Evolutionary conservation across 108 stramenopile genomes (phyloP), one percentile per base, ranked within the genome.

Genomic region (Epithemia pelagica): DNA sequence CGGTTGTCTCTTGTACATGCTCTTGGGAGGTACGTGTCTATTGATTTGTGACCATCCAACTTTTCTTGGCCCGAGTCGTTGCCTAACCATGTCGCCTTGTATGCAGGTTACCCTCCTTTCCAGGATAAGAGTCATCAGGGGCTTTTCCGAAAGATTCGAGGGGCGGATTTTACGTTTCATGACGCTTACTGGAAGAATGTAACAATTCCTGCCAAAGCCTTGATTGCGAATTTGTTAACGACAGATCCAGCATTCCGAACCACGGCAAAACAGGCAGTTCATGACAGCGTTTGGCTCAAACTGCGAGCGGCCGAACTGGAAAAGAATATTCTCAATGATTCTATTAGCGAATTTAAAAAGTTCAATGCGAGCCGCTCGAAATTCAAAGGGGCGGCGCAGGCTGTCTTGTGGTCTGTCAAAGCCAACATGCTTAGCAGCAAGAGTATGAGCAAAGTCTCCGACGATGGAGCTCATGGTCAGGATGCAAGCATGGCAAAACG

Each of bases 1-100:
- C 30, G 97, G 98, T 22, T 90, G 94, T 56, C 91, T 97, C 37
- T 55, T 90, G 21, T 96, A 91, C 77, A 88, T 94, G 71, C 68
- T 98, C 28, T 73, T 98, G 2, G 92, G 89, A 52, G 92, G 37
- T 46, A 46, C 37, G 37, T 46, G 5, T 46, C 15, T n/a, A n/a
- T n/a, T n/a, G n/a, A n/a, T n/a, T n/a, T n/a, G 74, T n/a, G n/a
- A n/a, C n/a, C n/a, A n/a, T n/a, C n/a, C n/a, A n/a, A n/a, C n/a
- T n/a, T n/a, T n/a, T n/a, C n/a, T n/a, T n/a, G n/a, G n/a, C n/a
- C n/a, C n/a, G n/a, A n/a, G n/a, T n/a, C n/a, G n/a, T n/a, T n/a
- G n/a, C n/a, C n/a, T n/a, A n/a, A n/a, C n/a, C n/a, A n/a, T n/a
- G n/a, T n/a, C n/a, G n/a, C 37, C 37, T 46, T 46, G 10, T 46